A percentile compares a stretch with the other conserved stretches of the same genome.
Evolutionary conservation across 495 filamentous ascomycete genomes (phyloP).

Genomic region (Talaromyces nanjingensis): DNA sequence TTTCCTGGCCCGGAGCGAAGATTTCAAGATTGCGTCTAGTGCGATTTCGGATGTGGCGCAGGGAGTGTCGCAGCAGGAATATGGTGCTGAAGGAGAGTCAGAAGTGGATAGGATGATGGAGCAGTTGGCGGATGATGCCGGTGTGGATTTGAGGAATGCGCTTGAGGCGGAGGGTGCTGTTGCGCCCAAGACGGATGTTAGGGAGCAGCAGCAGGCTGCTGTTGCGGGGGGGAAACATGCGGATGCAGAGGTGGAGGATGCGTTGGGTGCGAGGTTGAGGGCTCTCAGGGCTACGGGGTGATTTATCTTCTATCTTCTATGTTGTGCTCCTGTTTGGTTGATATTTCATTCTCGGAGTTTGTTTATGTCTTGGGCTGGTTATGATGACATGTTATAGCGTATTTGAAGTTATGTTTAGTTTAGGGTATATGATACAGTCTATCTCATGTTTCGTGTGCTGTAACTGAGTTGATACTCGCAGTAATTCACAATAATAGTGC

Average conservation of each 20-base stretch:
- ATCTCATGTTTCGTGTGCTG: too few species aligned
- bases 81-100: constrained; percentile 38
- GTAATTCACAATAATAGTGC: too few species aligned
- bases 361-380: background rate
- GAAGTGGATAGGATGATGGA: constrained; percentile 44
- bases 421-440: background rate
- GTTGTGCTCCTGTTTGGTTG: background rate
- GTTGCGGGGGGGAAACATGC: background rate
- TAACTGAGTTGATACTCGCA: too few species aligned
- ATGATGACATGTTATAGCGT: background rate
- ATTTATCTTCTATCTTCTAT: background rate
- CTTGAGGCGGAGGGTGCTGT: constrained; percentile 28
- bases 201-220: constrained; percentile 26
- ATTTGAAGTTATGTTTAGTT: background rate
- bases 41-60: constrained; percentile 43
- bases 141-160: constrained; percentile 36
- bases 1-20: constrained; percentile 38
- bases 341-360: background rate
- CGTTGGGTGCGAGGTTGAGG: constrained; percentile 33
- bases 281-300: constrained; percentile 29
- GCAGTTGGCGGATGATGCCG: constrained; percentile 42
- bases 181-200: constrained; percentile 33
- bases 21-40: constrained; percentile 40
- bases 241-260: constrained; percentile 37
- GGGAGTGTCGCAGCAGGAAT: constrained; percentile 40